Percentiles rank a stretch among this genome's conserved stretches.
Conservation (phyloP, 306 rosid species). For the Cicer chorassanicum region DNA sequence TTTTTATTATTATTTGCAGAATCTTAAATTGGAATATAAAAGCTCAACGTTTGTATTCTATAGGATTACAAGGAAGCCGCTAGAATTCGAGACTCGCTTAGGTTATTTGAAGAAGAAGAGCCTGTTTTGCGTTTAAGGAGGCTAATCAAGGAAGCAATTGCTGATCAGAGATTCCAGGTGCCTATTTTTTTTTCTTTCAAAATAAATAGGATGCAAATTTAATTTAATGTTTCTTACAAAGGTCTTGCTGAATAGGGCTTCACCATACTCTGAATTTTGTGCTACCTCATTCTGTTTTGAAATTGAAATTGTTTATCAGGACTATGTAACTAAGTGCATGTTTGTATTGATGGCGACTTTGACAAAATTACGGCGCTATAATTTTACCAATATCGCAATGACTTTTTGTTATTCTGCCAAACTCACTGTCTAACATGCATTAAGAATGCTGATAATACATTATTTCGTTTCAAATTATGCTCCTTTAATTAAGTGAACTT, state of each 20-base stretch:
- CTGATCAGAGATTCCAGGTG: conserved; percentile 83
- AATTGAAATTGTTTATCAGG: not conserved
- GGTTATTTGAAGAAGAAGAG: conserved; percentile 78
- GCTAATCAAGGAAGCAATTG: conserved; percentile 74
- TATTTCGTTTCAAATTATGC: not conserved
- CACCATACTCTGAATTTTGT: not conserved
- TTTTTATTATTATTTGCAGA: not conserved
- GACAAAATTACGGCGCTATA: too few species aligned
- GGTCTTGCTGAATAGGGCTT: not conserved
- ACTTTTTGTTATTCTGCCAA: too few species aligned
- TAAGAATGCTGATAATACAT: not conserved
- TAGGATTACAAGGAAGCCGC: conserved; percentile 96
- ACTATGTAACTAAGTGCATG: not conserved
- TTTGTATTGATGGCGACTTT: too few species aligned
- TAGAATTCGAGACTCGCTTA: conserved; percentile 84
- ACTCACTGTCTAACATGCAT: too few species aligned
- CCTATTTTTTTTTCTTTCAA: not conserved
- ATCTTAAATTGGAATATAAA: not conserved
- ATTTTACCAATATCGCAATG: too few species aligned
- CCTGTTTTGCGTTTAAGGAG: conserved; percentile 79
- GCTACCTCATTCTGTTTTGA: not conserved
- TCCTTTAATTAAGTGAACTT: not conserved
- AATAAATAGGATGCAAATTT: too few species aligned
- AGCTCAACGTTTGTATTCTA: not conserved
- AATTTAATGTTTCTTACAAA: too few species aligned